These are phyloP conservation scores for Metarhizium guizhouense DNA, from an alignment of 2,329 filamentous ascomycete species.

Conservation along the genomic window DNA sequence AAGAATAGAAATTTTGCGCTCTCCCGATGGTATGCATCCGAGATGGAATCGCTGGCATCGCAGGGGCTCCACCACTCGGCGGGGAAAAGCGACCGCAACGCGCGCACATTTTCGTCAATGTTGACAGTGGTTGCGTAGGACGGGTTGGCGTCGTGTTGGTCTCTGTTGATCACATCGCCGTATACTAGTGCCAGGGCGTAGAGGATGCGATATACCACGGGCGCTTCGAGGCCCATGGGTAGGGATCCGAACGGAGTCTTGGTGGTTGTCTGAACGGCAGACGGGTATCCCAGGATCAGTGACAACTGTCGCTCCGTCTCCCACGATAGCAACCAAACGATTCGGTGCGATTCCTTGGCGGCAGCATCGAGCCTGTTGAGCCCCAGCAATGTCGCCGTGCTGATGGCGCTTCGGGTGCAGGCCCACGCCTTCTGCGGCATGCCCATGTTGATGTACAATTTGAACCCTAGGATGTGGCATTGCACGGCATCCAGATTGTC, in stretches of 20 bases:
- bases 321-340: slow-evolving; percentile 30
- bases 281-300: slow-evolving; percentile 41
- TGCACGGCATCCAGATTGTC: slow-evolving; percentile 44
- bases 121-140: slow-evolving; percentile 27
- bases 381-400: slow-evolving; percentile 26
- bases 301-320: slow-evolving; percentile 40
- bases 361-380: slow-evolving; percentile 25
- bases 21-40: slow-evolving; percentile 7
- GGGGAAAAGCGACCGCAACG: slow-evolving; percentile 9
- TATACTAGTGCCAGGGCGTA: slow-evolving; percentile 1
- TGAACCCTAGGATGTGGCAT: slow-evolving; percentile 38
- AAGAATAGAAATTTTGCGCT: slow-evolving; percentile 28
- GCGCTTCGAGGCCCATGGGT: not conserved
- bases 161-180: slow-evolving; percentile 3
- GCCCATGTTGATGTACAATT: slow-evolving; percentile 45
- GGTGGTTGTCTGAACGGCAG: slow-evolving; percentile 13
- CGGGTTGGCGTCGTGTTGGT: slow-evolving; percentile 1
- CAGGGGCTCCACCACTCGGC: slow-evolving; percentile 5
- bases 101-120: slow-evolving; percentile 31
- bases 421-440: slow-evolving; percentile 47
- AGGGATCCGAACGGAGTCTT: not conserved
- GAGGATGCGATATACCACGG: not conserved
- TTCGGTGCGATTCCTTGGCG: slow-evolving; percentile 21
- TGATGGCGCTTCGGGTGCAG: slow-evolving; percentile 38
- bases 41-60: not conserved